These are phyloP conservation scores for Blastobotrys arbuscula DNA, from an alignment of 1,139 yeast species.

Conservation along the genomic window DNA sequence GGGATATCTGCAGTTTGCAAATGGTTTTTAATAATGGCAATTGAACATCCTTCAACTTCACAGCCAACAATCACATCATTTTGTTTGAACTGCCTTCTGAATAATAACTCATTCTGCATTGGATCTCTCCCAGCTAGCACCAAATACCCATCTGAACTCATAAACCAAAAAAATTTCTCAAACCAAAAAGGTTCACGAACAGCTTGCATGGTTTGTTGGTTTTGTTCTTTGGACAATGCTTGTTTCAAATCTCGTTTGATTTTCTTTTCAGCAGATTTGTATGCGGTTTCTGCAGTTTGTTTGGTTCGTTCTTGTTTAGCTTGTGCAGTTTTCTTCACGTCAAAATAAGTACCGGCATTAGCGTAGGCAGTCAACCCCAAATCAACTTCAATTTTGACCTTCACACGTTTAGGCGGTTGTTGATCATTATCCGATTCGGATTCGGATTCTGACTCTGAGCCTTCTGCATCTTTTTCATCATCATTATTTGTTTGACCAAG, in stretches of 20 bases:
- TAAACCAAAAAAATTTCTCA: slow-evolving; percentile 91
- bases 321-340: slow-evolving; percentile 67
- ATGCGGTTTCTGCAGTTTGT: slow-evolving; percentile 69
- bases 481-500: slow-evolving; percentile 32
- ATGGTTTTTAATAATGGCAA: slow-evolving; percentile 76
- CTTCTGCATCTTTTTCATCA: slow-evolving; percentile 28
- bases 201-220: slow-evolving; percentile 45
- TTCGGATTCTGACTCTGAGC: slow-evolving; percentile 25
- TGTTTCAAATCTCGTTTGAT: slow-evolving; percentile 67
- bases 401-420: slow-evolving; percentile 17
- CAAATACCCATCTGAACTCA: slow-evolving; percentile 81
- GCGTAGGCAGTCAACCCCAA: slow-evolving; percentile 75
- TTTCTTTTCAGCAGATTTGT: slow-evolving; percentile 77
- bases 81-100: slow-evolving; percentile 64
- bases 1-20: slow-evolving; percentile 50
- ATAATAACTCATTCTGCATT: slow-evolving; percentile 77
- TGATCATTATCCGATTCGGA: slow-evolving; percentile 25
- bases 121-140: slow-evolving; percentile 84
- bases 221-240: slow-evolving; percentile 59
- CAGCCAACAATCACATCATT: slow-evolving; percentile 71
- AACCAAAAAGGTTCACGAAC: slow-evolving; percentile 80
- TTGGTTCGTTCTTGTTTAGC: slow-evolving; percentile 79
- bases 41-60: slow-evolving; percentile 67
- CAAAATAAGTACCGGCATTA: slow-evolving; percentile 83
- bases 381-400: slow-evolving; percentile 58